These are phyloP conservation scores for Endogone sp. DNA, from an alignment of 192 early-diverging fungal species.

Conservation along the genomic window DNA sequence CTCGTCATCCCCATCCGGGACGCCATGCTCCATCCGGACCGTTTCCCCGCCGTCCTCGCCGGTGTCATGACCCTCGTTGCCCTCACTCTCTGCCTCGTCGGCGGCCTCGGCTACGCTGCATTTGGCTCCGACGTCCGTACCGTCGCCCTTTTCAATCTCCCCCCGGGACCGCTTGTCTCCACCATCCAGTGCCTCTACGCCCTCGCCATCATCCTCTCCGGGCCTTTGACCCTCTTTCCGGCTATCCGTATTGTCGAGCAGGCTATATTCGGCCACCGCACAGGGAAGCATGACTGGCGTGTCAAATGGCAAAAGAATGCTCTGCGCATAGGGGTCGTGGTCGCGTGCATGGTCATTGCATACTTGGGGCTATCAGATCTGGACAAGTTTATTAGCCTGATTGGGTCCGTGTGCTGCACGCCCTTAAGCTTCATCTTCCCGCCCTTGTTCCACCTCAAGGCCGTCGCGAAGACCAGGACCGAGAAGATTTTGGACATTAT, in stretches of 20 bases:
- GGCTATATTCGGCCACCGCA: constrained; percentile 55
- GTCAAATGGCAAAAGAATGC: constrained; percentile 77
- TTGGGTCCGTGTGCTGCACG: constrained; percentile 74
- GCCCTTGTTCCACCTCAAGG: constrained; percentile 69
- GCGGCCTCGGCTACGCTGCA: constrained; percentile 74
- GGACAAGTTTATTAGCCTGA: constrained; percentile 85
- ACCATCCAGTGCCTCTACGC: constrained; percentile 80
- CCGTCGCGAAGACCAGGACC: constrained; percentile 40
- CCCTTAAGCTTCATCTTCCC: constrained; percentile 85
- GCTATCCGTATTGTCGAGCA: constrained; percentile 86
- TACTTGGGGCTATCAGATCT: constrained; percentile 71
- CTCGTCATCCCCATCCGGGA: constrained; percentile 69
- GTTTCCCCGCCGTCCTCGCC: constrained; percentile 73
- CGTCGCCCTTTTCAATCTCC: constrained; percentile 80
- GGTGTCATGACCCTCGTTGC: constrained; percentile 68
- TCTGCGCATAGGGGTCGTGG: constrained; percentile 61
- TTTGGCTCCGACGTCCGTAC: constrained; percentile 78
- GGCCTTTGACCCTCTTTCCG: constrained; percentile 83
- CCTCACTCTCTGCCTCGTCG: constrained; percentile 65
- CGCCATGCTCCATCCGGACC: constrained; percentile 84
- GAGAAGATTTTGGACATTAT: constrained; percentile 47
- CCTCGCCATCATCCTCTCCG: constrained; percentile 85
- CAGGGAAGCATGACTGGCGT: constrained; percentile 57
- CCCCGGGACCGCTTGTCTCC: constrained; percentile 57
- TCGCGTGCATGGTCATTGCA: constrained; percentile 59